Evolutionary conservation across 257 asterid genomes (phyloP).

Genomic region (Rhazya stricta): DNA sequence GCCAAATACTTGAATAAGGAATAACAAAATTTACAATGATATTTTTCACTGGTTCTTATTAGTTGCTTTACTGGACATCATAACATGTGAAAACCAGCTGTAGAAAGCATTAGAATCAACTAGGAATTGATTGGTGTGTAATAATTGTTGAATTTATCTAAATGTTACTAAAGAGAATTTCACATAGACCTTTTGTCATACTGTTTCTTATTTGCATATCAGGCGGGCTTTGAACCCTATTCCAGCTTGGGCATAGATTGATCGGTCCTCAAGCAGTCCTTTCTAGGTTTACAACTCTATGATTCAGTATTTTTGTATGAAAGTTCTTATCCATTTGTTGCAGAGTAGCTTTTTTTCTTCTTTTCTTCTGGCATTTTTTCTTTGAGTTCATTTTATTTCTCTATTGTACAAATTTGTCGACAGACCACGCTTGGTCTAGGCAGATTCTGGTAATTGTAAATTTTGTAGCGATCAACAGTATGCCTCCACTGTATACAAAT

Average conservation of each 20-base stretch:
- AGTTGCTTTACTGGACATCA: neutral
- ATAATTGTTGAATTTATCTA: neutral
- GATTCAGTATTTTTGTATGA: neutral
- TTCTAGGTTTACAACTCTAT: neutral
- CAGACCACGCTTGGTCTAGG: neutral
- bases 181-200: neutral
- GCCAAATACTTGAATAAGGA: neutral
- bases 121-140: neutral
- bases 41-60: neutral
- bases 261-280: slow-evolving; percentile 12
- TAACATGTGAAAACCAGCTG: neutral
- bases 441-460: slow-evolving; percentile 9
- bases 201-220: slow-evolving; percentile 20
- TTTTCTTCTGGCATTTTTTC: neutral
- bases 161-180: neutral
- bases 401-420: neutral
- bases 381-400: no score
- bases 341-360: neutral
- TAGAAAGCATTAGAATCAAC: neutral
- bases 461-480: neutral
- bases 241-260: slow-evolving; percentile 83
- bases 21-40: neutral
- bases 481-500: neutral
- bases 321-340: neutral
- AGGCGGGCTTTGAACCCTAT: slow-evolving; percentile 78